Conservation (phyloP, 2,329 filamentous ascomycete species). For the Calonectria naviculata region DNA sequence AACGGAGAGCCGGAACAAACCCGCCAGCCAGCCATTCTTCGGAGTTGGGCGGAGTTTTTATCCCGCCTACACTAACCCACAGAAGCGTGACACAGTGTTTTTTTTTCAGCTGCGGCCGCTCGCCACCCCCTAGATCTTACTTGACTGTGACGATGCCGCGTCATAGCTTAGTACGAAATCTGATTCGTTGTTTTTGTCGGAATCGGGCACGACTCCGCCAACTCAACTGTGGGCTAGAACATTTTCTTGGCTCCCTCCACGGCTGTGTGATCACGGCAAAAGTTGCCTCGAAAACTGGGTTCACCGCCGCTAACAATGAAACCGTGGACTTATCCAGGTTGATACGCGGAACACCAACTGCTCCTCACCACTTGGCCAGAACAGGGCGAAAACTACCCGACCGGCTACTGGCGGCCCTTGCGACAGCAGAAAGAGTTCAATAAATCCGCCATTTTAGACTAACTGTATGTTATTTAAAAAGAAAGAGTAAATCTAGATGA, state of each 20-base stretch:
- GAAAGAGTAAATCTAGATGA: too few relatives aligned
- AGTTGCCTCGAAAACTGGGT: background rate
- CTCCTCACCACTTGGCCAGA: background rate
- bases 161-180: background rate
- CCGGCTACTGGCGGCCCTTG: background rate
- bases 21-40: background rate
- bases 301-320: background rate
- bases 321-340: background rate
- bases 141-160: background rate
- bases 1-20: background rate
- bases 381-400: background rate
- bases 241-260: background rate
- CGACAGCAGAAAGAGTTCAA: too few relatives aligned
- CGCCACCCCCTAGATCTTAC: background rate
- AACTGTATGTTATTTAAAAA: too few relatives aligned
- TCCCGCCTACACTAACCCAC: background rate
- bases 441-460: too few relatives aligned
- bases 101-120: background rate
- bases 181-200: background rate
- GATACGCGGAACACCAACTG: background rate
- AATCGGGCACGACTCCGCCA: background rate
- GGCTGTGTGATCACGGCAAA: background rate
- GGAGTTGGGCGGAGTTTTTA: background rate
- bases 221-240: background rate
- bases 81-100: background rate